Base-by-base conservation (phyloP, 176 grass and related monocot species). In the Leersia perrieri region DNA sequence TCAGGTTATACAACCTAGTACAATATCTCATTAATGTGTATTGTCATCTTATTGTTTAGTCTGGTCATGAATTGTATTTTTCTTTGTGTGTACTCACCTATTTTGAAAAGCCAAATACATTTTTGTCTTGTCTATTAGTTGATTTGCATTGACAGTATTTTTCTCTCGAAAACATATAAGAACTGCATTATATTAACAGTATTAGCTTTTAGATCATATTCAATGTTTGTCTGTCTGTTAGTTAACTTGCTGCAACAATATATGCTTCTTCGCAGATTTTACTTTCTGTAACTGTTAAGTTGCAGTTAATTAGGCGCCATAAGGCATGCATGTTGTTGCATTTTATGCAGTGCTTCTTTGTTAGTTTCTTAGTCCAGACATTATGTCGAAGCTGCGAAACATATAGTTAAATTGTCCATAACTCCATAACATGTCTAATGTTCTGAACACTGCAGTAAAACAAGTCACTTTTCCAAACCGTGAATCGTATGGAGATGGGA, bases 401-500 rank as follows among this genome's bases (percentile, higher is more conserved):
- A 2, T 36, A 39, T 2, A 74, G 22, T 27, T 80, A 76, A 63
- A 41, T 63, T 71, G 73, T 72, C 18, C 40, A 15, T 82, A 68
- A 78, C 83, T 72, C 18, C 40, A 15, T 82, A 68, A 78, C 83
- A 40, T 7, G 1, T 9, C 28, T 73, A n/a, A 25, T 42, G 18
- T 65, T 72, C 34, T 84, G 26, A 32, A 30, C 31, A 70, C 79
- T 33, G 11, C 31, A 81, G 29, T 81, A 68, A 42, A 77, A 39
- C 58, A 29, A 34, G 66, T n/a, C 9, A 39, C 35, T 44, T 60
- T 69, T 87, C 41, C 4, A 53, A 85, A 53, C 23, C 61, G 36
- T 60, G 11, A 49, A 22, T 81, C 66, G 28, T 84, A 82, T 87
- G 83, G 87, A 85, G 79, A 91, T 83, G 80, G 87, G 61, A 91